A percentile compares a stretch with the other conserved stretches of the same genome.
Evolutionary conservation across 768 basidiomycete species (phyloP).

Genomic region (Lactifluus hygrophoroides): DNA sequence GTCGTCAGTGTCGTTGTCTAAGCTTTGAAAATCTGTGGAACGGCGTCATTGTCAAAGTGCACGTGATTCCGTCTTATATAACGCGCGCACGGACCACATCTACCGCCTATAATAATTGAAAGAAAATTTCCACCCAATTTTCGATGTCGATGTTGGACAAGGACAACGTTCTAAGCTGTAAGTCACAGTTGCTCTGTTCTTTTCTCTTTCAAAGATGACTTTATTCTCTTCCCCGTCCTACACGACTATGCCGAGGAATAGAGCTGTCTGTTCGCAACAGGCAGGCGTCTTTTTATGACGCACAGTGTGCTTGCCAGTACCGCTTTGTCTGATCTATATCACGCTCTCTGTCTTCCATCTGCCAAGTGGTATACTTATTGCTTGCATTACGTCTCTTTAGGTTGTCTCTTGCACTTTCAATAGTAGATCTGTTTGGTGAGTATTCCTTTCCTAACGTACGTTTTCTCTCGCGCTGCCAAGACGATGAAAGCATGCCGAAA

Average conservation of each 20-base stretch:
- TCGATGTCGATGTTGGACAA: not conserved
- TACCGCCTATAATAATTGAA: too few species aligned
- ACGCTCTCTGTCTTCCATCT: not conserved
- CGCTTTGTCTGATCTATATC: slow-evolving; percentile 60
- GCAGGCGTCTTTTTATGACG: slow-evolving; percentile 48
- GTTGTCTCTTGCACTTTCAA: not conserved
- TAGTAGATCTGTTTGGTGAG: not conserved
- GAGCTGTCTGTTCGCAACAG: slow-evolving; percentile 74
- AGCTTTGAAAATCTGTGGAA: not conserved
- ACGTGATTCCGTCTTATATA: slow-evolving; percentile 6
- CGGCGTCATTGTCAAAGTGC: not conserved
- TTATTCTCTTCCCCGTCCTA: slow-evolving; percentile 90
- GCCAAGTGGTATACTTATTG: not conserved
- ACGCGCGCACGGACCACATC: slow-evolving; percentile 14
- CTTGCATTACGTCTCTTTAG: not conserved
- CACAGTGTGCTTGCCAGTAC: slow-evolving; percentile 85
- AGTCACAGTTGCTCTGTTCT: not conserved
- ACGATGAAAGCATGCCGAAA: slow-evolving; percentile 41
- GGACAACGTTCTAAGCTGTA: not conserved
- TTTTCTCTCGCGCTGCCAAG: slow-evolving; percentile 2
- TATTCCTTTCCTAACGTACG: not conserved
- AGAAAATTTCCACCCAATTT: not conserved
- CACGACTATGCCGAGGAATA: slow-evolving; percentile 81
- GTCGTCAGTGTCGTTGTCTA: slow-evolving; percentile 3
- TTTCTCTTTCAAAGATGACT: slow-evolving; percentile 42